Evolutionary conservation across 2,329 filamentous ascomycete species (phyloP).

Genomic region (Diaporthe batatas): DNA sequence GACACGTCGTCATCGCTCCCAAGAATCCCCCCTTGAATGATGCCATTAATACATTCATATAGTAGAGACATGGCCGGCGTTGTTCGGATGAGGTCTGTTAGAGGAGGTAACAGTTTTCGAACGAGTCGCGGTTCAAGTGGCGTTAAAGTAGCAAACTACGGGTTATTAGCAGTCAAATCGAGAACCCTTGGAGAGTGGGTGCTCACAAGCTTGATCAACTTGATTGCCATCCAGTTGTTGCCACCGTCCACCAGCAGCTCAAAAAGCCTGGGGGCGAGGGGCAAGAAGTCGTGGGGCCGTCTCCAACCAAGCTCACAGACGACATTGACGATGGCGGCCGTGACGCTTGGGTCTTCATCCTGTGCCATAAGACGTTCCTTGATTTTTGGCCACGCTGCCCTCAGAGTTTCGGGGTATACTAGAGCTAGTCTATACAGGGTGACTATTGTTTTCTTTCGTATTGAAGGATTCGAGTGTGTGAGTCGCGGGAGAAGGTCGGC

Average conservation of each 20-base stretch:
- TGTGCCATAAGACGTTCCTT: slow-evolving; percentile 94
- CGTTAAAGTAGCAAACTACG: slow-evolving; percentile 91
- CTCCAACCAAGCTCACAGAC: slow-evolving; percentile 96
- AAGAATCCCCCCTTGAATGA: slow-evolving; percentile 95
- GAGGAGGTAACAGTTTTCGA: slow-evolving; percentile 88
- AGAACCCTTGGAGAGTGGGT: slow-evolving; percentile 4
- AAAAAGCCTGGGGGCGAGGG: slow-evolving; percentile 90
- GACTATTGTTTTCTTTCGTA: slow-evolving; percentile 96
- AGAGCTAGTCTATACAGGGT: slow-evolving; percentile 93
- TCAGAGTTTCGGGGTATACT: slow-evolving; percentile 95
- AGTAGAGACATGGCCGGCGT: slow-evolving; percentile 98
- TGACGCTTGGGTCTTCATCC: slow-evolving; percentile 91
- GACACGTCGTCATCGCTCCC: slow-evolving; percentile 83
- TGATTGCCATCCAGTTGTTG: slow-evolving; percentile 99
- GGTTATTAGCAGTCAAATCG: slow-evolving; percentile 6
- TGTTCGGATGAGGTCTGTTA: slow-evolving; percentile 93
- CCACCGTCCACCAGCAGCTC: slow-evolving; percentile 91
- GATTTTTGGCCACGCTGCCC: slow-evolving; percentile 96
- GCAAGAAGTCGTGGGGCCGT: slow-evolving; percentile 91
- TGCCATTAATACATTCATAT: slow-evolving; percentile 98
- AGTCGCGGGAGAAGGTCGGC: slow-evolving; percentile 88
- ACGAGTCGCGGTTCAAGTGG: slow-evolving; percentile 92
- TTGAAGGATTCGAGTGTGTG: slow-evolving; percentile 84
- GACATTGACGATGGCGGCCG: slow-evolving; percentile 95
- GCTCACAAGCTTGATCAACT: slow-evolving; percentile 93